Evolutionary conservation across 257 asterid species (phyloP), one percentile per base, ranked within the genome.

Genomic region (Solanum chiquidenum): DNA sequence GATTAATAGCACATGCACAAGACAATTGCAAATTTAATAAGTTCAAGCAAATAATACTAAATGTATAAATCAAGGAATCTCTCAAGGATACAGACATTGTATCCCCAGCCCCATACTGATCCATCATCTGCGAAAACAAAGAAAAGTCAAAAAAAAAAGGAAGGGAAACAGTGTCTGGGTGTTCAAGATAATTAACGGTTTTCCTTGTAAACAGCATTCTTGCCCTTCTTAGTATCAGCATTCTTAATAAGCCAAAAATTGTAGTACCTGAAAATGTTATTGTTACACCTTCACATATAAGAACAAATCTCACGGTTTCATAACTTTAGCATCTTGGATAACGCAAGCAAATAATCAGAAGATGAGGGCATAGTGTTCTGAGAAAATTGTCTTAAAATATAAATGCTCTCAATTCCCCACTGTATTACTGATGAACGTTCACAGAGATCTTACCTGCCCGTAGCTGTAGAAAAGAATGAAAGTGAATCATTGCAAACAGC

Each of bases 31-130:
- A 27, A 20, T 74, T 72, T 34, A 40, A 68, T 23, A 31, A 12
- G 68, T 23, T 86, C 46, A 86, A 86, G 55, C 34, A 49, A 33
- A 74, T 16, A 12, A 27, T 29, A 83, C 40, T 25, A 34, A 42
- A 62, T 34, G 66, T 49, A 3, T 38, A 88, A 64, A 25, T 52
- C 34, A 71, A 88, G 5, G 31, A 80, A 8, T 12, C 35, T 86
- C 72, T 74, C 71, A 91, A 94, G 99, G 98, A 96, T 96, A 96
- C 98, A 96, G 44, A 86, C 79, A 87, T 94, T 96, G 87, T 94
- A 93, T 86, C 99, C 98, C 99, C 99, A 95, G 66, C 95, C 98
- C 98, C 98, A 95, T 35, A 96, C 88, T 35, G 96, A 93, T 92
- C 99, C 99, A 92, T 95, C 98, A 93, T 95, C 98, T 96, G 98